These are phyloP conservation scores for Salvia rosmarinus DNA, from an alignment of 257 asterid species.

Conservation along the genomic window DNA sequence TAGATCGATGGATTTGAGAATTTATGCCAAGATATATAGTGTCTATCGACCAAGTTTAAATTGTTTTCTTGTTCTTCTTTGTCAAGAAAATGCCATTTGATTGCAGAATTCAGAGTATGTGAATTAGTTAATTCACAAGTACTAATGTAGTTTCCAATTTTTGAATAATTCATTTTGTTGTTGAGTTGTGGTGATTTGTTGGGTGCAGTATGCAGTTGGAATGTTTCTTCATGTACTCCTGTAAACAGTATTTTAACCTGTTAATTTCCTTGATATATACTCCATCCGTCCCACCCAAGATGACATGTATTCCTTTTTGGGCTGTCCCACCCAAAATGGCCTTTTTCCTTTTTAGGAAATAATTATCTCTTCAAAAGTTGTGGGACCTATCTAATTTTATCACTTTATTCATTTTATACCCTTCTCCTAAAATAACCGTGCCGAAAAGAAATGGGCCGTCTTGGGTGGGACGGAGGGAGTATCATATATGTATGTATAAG, in stretches of 20 bases:
- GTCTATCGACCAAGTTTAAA: not conserved
- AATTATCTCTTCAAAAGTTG: too few relatives aligned
- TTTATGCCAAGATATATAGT: constrained; percentile 1
- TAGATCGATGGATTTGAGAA: not conserved
- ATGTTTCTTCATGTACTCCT: not conserved
- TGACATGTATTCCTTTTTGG: too few relatives aligned
- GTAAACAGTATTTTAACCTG: not conserved
- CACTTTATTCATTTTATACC: too few relatives aligned
- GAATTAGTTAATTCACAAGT: not conserved
- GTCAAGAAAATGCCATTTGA: constrained; percentile 8
- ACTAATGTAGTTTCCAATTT: not conserved
- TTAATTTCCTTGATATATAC: not conserved
- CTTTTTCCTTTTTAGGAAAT: too few relatives aligned
- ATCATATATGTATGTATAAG: not conserved
- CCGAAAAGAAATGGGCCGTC: too few relatives aligned
- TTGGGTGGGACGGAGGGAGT: too few relatives aligned
- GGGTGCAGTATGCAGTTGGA: not conserved
- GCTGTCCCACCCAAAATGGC: too few relatives aligned
- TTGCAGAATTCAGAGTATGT: not conserved
- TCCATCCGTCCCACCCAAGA: too few relatives aligned
- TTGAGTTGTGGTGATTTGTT: not conserved
- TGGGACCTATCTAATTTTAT: too few relatives aligned
- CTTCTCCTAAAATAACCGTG: too few relatives aligned
- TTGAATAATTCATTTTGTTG: too few relatives aligned
- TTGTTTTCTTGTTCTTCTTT: not conserved